Percentiles rank a stretch among this genome's conserved stretches.
These are phyloP conservation scores for Cinchona pubescens DNA, from an alignment of 257 asterid genomes.

Conservation along the genomic window DNA sequence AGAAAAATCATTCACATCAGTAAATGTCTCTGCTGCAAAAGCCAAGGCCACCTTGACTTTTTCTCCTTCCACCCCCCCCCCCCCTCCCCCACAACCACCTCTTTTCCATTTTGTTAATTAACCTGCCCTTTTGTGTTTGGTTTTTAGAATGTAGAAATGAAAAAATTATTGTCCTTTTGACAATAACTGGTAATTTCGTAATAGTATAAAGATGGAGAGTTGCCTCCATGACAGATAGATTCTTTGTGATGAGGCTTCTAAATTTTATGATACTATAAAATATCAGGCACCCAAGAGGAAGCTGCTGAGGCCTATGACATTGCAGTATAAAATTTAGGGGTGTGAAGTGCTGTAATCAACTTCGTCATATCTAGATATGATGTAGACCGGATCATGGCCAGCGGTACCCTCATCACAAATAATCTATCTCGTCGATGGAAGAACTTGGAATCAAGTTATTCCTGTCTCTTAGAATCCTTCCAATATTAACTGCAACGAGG, in stretches of 20 bases:
- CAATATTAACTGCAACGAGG: constrained; percentile 14
- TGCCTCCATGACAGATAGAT: not conserved
- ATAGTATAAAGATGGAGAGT: not conserved
- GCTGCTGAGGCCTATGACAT: constrained; percentile 99
- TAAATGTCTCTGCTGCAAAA: not conserved
- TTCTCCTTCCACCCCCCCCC: too few relatives aligned
- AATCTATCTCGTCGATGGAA: constrained; percentile 70
- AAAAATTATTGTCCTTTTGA: not conserved
- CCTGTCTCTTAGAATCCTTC: constrained; percentile 15
- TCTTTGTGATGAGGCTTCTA: not conserved
- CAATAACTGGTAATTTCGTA: not conserved
- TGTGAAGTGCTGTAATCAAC: constrained; percentile 81
- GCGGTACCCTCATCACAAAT: constrained; percentile 72
- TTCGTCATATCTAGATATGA: constrained; percentile 77
- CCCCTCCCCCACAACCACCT: too few relatives aligned
- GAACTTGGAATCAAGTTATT: constrained; percentile 18
- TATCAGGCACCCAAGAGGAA: constrained; percentile 91
- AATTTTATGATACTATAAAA: not conserved
- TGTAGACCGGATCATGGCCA: constrained; percentile 76
- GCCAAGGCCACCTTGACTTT: not conserved
- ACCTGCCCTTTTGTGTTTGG: not conserved
- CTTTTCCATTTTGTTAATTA: not conserved
- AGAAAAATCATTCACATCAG: not conserved
- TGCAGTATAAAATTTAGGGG: constrained; percentile 96
- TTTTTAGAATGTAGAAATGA: not conserved